Percentiles rank a stretch among this genome's conserved stretches.
Conservation (phyloP, 805 yeast species). For the Sugiyamaella marilandica region DNA sequence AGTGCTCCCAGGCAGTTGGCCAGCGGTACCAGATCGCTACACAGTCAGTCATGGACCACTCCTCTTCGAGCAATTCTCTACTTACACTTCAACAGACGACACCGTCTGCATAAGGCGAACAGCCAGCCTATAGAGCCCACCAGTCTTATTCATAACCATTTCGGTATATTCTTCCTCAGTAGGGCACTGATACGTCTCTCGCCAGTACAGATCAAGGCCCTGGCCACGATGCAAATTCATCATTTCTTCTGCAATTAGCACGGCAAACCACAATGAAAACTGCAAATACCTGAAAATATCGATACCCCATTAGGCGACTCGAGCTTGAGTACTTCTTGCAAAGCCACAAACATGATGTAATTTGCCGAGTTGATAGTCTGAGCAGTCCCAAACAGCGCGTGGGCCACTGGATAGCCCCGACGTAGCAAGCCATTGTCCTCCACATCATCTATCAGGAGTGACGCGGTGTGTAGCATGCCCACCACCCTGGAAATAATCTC, state of each 20-base stretch:
- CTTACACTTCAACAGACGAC: slow-evolving; percentile 20
- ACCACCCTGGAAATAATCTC: slow-evolving; percentile 43
- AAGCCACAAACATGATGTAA: slow-evolving; percentile 71
- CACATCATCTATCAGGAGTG: slow-evolving; percentile 76
- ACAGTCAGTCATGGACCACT: too few relatives aligned
- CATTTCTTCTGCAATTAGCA: slow-evolving; percentile 57
- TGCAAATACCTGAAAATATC: slow-evolving; percentile 16
- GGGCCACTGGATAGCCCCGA: slow-evolving; percentile 78
- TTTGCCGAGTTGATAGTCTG: slow-evolving; percentile 79
- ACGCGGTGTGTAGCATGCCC: slow-evolving; percentile 61
- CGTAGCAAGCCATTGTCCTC: slow-evolving; percentile 72
- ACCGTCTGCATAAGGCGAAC: slow-evolving; percentile 54
- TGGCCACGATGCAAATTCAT: slow-evolving; percentile 83
- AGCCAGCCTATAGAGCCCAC: slow-evolving; percentile 78
- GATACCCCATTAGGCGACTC: slow-evolving; percentile 22
- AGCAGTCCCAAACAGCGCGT: slow-evolving; percentile 69
- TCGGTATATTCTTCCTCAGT: slow-evolving; percentile 57
- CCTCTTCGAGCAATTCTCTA: too few relatives aligned
- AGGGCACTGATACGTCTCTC: slow-evolving; percentile 61
- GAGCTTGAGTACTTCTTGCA: slow-evolving; percentile 43
- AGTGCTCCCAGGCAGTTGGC: slow-evolving; percentile 76
- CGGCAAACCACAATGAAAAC: not conserved
- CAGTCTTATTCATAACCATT: slow-evolving; percentile 87
- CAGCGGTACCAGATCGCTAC: slow-evolving; percentile 45
- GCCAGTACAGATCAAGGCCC: slow-evolving; percentile 84